Base-by-base conservation (phyloP, 345 rosid genomes). In the Crucihimalaya himalaica region DNA sequence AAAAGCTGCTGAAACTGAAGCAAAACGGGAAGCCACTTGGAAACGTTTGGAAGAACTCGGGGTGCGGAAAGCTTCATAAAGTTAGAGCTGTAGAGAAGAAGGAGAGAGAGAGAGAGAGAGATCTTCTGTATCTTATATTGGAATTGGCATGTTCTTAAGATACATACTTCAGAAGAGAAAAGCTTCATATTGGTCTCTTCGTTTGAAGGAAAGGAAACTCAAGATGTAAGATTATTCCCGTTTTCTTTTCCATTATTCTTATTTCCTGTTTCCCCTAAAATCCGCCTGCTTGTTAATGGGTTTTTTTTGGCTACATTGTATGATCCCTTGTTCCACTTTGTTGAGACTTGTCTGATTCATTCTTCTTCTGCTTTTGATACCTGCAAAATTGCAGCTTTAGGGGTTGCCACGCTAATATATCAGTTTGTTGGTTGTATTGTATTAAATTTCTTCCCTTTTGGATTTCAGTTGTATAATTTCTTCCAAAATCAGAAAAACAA, bases 21-120 rank as follows among this genome's bases (percentile, higher is more conserved):
- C 74, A 40, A 86, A 81, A 74, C 91, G 88, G 4, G 84, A 86
- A 77, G 80, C 84, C 45, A 78, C 84, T 40, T 88, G 93, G 93
- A 86, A 80, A 68, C 84, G 83, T 14, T 69, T 88, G 83, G 91
- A 86, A 85, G 93, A 86, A 74, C 66, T 83, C 15, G 90, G 87
- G 1, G 58, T 68, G 16, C 47, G 50, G 6, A 71, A 77, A 21
- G 71, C 70, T 63, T 76, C 66, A 35, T 70, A 48, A 76, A 39
- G 60, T 55, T 69, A 75, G 74, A 37, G 54, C 43, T 54, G 25
- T 62, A 69, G 57, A 73, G 37, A 56, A 32, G 56, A 57, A 55
- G 32, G 45, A 43, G 20, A 21, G 31, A 23, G 56, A 29, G 56
- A 60, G 61, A 62, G 66, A 32, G 47, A 60, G 51, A 62, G 56